A percentile compares a stretch with the other conserved stretches of the same genome.
Conservation (phyloP, 2,329 filamentous ascomycete species). For the Fusarium tricinctum region DNA sequence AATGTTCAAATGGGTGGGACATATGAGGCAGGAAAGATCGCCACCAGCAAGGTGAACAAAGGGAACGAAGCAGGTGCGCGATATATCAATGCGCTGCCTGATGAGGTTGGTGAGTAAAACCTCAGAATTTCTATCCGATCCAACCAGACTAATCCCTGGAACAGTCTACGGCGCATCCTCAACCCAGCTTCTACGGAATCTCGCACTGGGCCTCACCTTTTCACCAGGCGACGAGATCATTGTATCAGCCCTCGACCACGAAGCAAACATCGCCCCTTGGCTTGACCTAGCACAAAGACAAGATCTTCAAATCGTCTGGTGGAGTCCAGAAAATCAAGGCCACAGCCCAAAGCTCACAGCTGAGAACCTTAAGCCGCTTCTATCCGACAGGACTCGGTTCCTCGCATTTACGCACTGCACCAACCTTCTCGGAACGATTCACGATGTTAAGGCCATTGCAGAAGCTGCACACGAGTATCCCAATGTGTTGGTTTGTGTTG, state of each 20-base stretch:
- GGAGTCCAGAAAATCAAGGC: constrained; percentile 10
- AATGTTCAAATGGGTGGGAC: constrained; percentile 84
- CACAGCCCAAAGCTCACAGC: constrained; percentile 69
- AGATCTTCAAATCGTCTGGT: constrained; percentile 56
- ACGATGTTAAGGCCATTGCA: constrained; percentile 70
- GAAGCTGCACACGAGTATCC: constrained; percentile 62
- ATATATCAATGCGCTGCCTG: constrained; percentile 76
- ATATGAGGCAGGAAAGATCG: constrained; percentile 71
- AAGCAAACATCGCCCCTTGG: constrained; percentile 83
- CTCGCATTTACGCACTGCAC: constrained; percentile 81
- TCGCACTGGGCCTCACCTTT: constrained; percentile 69
- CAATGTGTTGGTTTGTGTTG: constrained; percentile 75
- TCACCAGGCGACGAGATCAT: constrained; percentile 74
- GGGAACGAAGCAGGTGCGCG: constrained; percentile 76
- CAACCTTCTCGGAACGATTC: constrained; percentile 80
- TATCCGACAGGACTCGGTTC: constrained; percentile 75
- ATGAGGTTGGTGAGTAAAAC: constrained; percentile 71
- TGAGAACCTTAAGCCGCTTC: constrained; percentile 68
- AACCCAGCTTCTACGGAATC: constrained; percentile 81
- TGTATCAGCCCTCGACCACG: constrained; percentile 80
- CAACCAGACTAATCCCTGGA: background rate
- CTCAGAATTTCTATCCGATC: fast-evolving
- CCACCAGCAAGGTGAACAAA: constrained; percentile 61
- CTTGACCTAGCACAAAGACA: constrained; percentile 74
- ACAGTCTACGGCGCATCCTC: constrained; percentile 74